Base-by-base conservation (phyloP, 805 yeast species). In the Monosporozyma servazzii region DNA sequence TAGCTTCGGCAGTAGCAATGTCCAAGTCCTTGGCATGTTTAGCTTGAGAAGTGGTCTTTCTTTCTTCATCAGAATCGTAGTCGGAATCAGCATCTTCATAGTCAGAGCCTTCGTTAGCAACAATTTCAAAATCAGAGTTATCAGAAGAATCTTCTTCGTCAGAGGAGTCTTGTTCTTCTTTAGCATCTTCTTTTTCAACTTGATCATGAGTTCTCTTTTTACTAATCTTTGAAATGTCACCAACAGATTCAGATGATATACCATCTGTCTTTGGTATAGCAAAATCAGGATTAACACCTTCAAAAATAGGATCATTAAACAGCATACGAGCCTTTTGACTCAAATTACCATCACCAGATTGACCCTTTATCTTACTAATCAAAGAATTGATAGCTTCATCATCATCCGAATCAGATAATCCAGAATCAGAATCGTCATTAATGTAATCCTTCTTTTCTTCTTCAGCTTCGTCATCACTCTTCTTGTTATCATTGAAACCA, bases 1-100 rank as follows among this genome's bases (percentile, higher is more conserved):
- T 93, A 5, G 96, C 96, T 66, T 89, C 95, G 1, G 86, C 95
- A 1, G 96, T 89, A 18, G 93, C 95, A 54, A 90, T 73, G 56
- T 88, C 96, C 48, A 88, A 81, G 54, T 80, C 84, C 49, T 79
- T 75, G 53, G 78, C 72, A 57, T 85, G 87, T 27, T 67, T 71
- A 57, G 65, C 72, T 60, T 48, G 72, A 60, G 63, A 65, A 61
- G 70, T 73, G 56, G 68, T 72, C 53, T 61, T 71, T 50, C 60
- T 66, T 63, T 81, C 85, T 48, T 75, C 81, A 33, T 80, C 85
- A 2, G 79, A 74, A 57, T 77, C 80, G 52, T 68, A 66, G 52
- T 74, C 80, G 11, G 74, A 71, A 47, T 71, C 77, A 4, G 63
- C 54, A n/a, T 45, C 54, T 11, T 47, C 51, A 36, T 69, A 72